phyloP scores from a whole-genome alignment of 371 early-diverging fungal genomes.

The Parasitella parasitica region DNA sequence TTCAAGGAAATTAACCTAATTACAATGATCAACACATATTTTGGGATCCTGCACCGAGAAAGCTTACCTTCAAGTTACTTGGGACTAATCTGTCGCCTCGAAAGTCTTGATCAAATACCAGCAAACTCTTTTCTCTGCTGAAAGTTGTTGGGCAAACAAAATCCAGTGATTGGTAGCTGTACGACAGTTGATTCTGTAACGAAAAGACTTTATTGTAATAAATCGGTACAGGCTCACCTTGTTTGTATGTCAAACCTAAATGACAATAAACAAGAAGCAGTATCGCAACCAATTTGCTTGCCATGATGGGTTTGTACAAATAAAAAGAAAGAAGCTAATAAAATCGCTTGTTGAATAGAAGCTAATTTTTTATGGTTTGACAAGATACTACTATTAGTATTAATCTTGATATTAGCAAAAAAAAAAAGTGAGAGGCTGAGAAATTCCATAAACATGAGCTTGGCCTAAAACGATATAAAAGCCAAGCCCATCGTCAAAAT shows the following conservation, averaged over 20 bases:
- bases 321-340: not conserved
- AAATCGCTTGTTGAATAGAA: not conserved
- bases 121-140: constrained; percentile 22
- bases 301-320: not conserved
- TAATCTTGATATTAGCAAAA: not conserved
- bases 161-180: constrained; percentile 27
- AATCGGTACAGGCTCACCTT: constrained; percentile 35
- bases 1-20: constrained; percentile 33
- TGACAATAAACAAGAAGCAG: not conserved
- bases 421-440: constrained; percentile 2
- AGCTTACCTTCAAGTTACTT: constrained; percentile 41
- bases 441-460: not conserved
- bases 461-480: not conserved
- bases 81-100: constrained; percentile 39
- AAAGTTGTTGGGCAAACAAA: constrained; percentile 39
- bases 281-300: not conserved
- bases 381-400: not conserved
- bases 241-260: constrained; percentile 13
- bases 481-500: not conserved
- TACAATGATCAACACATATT: not conserved
- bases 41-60: not conserved
- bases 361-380: not conserved
- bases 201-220: constrained; percentile 48
- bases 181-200: constrained; percentile 35
- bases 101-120: constrained; percentile 39